Evolutionary conservation across 2,329 filamentous ascomycete genomes (phyloP), one percentile per base, ranked within the genome.

Genomic region (Onygenales sp.): DNA sequence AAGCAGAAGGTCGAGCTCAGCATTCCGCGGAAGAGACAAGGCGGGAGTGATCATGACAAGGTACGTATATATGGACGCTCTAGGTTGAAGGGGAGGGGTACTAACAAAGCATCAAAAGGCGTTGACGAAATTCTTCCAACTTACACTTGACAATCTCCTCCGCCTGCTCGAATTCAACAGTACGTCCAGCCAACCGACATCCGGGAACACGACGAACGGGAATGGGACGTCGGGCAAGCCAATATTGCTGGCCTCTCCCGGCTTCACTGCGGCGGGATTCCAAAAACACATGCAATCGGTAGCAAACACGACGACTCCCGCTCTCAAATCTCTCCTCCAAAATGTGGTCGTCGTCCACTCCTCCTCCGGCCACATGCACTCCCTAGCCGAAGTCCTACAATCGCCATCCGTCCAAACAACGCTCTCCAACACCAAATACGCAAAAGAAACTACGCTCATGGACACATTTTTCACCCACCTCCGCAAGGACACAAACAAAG

Each of bases 361-460:
- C 11, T 88, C 87, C 53, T 88, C 89, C 0, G 90, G 89, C 0
- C 88, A 96, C 65, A 73, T 95, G 13, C 89, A 97, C 72, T 86
- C 87, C 45, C 78, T 98, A 32, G 86, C 89, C 61, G 90, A 97
- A 69, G 85, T 95, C 0, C 79, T 98, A 47, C 85, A 88, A 63
- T 91, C 85, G 50, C 83, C 85, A 1, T 85, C 89, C 53, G 88
- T 96, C 7, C 78, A 86, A 50, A 78, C 80, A 1, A 85, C 86
- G 59, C 82, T 97, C 63, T 84, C 85, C 56, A 84, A 96, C 66
- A 93, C 90, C 59, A 93, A 92, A 64, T 96, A 93, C 66, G 85
- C 88, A 2, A 82, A 84, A 56, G 91, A 96, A 70, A 89, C 89
- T 1, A 80, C 78, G 39, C 77, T 89, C 56, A 90, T 98, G 83